Base-by-base conservation (phyloP, 2,329 filamentous ascomycete species). In the Pseudopyricularia cyperi region DNA sequence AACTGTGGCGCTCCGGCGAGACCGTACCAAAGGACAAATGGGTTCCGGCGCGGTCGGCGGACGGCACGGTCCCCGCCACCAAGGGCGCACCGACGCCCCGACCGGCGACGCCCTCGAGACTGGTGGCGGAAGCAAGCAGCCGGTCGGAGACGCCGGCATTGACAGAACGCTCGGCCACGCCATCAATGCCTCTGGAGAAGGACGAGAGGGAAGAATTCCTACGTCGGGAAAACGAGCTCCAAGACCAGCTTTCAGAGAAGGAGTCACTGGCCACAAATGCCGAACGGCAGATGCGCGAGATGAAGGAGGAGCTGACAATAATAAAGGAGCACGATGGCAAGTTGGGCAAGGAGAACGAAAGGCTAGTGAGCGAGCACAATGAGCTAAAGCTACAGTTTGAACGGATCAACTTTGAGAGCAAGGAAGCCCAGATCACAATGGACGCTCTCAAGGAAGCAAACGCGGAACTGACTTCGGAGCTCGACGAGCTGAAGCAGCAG, bases 151-250 rank as follows among this genome's bases (percentile, higher is more conserved):
- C 80, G 4, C 80, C 80, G 6, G 71, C 70, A 5, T 70, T 87
- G 54, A 85, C 89, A 7, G 91, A 97, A 57, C 82, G 91, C 47
- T 82, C 90, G 15, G 86, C 84, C 50, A 97, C 91, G 12, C 91
- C 91, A 3, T 90, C 87, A 62, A 73, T 96, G 58, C 81, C 88
- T 37, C 74, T 97, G 54, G 93, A 98, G 52, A 96, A 95, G 69
- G 93, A 98, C 60, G 93, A 98, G 69, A 84, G 89, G 55, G 93
- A 98, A 62, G 93, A 98, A 65, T 98, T 97, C 62, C 68, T 98
- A 57, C 81, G 89, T 61, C 82, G 93, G 52, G 93, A 98, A 66
- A 98, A 98, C 61, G 93, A 98, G 65, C 77, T 98, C 42, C 93
- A 97, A 66, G 93, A 98, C 64, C 91, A 97, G 70, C 78, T 98